A percentile compares a stretch with the other conserved stretches of the same genome.
Evolutionary conservation across 2,329 filamentous ascomycete genomes (phyloP).

Genomic region (Orbilia brochopaga): DNA sequence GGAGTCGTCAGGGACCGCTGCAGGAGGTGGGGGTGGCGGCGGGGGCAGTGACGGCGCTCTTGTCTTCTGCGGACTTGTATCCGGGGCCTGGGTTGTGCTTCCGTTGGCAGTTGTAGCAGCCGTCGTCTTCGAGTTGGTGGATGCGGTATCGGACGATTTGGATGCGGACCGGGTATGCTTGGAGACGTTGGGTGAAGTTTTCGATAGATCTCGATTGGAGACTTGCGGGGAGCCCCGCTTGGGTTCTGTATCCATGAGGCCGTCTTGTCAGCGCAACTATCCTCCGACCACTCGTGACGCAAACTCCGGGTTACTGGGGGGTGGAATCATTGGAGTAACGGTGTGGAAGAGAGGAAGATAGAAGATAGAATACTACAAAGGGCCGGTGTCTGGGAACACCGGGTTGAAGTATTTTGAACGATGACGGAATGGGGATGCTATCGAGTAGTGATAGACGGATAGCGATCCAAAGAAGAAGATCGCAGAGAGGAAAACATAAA

Average conservation of each 20-base stretch:
- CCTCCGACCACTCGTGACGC: neutral
- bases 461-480: neutral
- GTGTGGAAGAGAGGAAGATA: neutral
- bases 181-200: constrained; percentile 36
- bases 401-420: neutral
- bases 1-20: constrained; percentile 59
- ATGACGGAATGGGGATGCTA: neutral
- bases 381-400: neutral
- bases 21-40: constrained; percentile 61
- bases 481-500: neutral
- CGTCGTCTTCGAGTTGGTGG: constrained; percentile 10
- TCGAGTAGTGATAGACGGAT: neutral
- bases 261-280: constrained; percentile 22
- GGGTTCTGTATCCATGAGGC: constrained; percentile 35
- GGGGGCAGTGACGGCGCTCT: constrained; percentile 60
- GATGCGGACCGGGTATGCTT: constrained; percentile 30
- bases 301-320: neutral
- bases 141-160: constrained; percentile 15
- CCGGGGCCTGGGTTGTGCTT: constrained; percentile 1
- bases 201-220: constrained; percentile 37
- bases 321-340: neutral
- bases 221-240: constrained; percentile 41
- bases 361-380: neutral
- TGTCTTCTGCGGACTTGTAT: constrained; percentile 47
- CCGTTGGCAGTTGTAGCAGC: constrained; percentile 19